A percentile compares a stretch with the other conserved stretches of the same genome.
These are phyloP conservation scores for Sporothrix mexicana DNA, from an alignment of 2,329 filamentous ascomycete species.

Conservation along the genomic window DNA sequence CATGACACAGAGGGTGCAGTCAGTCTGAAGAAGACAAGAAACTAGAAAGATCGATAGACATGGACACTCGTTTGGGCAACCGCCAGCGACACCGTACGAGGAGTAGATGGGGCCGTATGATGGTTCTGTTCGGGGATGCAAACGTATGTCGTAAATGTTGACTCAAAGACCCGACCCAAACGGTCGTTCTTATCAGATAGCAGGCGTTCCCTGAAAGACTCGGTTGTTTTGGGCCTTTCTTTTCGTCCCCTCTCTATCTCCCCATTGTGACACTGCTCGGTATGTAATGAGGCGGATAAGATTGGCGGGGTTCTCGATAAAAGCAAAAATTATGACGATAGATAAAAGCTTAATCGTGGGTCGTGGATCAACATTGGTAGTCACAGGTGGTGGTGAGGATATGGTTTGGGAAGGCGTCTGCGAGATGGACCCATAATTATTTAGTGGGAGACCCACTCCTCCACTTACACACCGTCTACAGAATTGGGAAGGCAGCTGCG, in stretches of 20 bases:
- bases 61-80: not conserved
- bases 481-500: conserved; percentile 14
- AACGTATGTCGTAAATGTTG: not conserved
- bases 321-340: not conserved
- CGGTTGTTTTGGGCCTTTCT: no score
- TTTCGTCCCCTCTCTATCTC: no score
- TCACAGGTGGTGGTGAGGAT: not conserved
- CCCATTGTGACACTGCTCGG: not conserved
- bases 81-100: conserved; percentile 2
- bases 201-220: no score
- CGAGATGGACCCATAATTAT: not conserved
- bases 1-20: not conserved
- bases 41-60: not conserved
- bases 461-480: not conserved
- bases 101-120: not conserved
- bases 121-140: not conserved
- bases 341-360: no score
- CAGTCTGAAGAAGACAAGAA: not conserved
- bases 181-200: no score
- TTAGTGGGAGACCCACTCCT: not conserved
- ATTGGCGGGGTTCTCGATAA: not conserved
- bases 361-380: not conserved
- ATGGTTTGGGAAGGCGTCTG: conserved; percentile 8
- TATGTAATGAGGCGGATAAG: not conserved
- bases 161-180: no score